Evolutionary conservation across 129 eudicot genomes (phyloP).

Genomic region (Logfia minima): DNA sequence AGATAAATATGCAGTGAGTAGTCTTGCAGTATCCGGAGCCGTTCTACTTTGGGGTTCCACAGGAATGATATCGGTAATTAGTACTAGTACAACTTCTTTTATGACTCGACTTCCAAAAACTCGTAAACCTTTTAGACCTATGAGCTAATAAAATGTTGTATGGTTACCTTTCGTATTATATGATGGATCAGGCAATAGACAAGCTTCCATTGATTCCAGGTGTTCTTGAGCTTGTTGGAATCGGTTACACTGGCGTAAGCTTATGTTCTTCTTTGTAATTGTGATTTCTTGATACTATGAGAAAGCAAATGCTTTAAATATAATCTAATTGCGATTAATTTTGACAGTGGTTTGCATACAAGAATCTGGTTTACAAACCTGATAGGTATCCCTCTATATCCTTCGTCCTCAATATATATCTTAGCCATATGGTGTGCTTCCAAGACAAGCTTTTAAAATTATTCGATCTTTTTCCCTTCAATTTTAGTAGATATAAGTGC

Average conservation of each 20-base stretch:
- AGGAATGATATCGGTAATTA: constrained; percentile 74
- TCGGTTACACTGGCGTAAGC: constrained; percentile 94
- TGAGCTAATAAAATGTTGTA: neutral
- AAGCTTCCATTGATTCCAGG: constrained; percentile 92
- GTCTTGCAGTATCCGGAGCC: constrained; percentile 70
- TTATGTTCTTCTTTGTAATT: neutral
- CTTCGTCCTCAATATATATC: neutral
- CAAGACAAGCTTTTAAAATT: too few species aligned
- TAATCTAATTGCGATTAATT: neutral
- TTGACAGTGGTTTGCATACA: constrained; percentile 91
- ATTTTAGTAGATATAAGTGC: too few species aligned
- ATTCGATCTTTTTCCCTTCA: too few species aligned
- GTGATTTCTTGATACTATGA: neutral
- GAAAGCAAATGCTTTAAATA: neutral
- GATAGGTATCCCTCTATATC: constrained; percentile 53
- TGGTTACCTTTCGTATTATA: neutral
- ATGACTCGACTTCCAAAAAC: neutral
- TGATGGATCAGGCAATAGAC: constrained; percentile 74
- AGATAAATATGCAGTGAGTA: constrained; percentile 90
- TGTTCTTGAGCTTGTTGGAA: constrained; percentile 91
- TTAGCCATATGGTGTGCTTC: too few species aligned
- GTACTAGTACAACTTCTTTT: neutral
- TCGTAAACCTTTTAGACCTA: neutral
- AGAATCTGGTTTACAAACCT: constrained; percentile 72
- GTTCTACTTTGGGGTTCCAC: constrained; percentile 65